Evolutionary conservation across 2,329 filamentous ascomycete genomes (phyloP), one percentile per base, ranked within the genome.

Genomic region (Exutisphaerella laricina): DNA sequence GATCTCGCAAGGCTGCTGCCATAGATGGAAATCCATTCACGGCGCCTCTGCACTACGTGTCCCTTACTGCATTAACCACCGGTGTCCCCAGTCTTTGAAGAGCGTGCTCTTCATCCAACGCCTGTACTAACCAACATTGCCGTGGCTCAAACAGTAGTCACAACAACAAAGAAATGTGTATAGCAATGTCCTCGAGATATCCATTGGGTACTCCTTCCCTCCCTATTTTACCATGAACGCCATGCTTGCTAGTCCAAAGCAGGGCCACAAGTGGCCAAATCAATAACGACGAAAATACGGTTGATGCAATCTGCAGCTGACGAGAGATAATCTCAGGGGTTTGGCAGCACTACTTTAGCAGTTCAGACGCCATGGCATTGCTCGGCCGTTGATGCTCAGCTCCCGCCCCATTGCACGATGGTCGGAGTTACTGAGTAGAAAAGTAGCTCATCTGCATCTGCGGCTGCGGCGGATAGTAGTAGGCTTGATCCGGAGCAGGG

Each of bases 381-480:
- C n/a, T n/a, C n/a, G n/a, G n/a, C n/a, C n/a, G n/a, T n/a, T n/a
- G n/a, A n/a, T n/a, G n/a, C n/a, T n/a, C n/a, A n/a, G n/a, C n/a
- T n/a, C n/a, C n/a, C n/a, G n/a, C n/a, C n/a, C n/a, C n/a, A n/a
- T n/a, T n/a, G n/a, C n/a, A n/a, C n/a, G n/a, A n/a, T n/a, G n/a
- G n/a, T n/a, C n/a, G n/a, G n/a, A n/a, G n/a, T n/a, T n/a, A n/a
- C n/a, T n/a, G n/a, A n/a, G n/a, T n/a, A n/a, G n/a, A n/a, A n/a
- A n/a, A 33, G 16, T 9, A 2, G 18, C 13, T 20, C 31, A 21
- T 32, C 20, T 37, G 45, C 39, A 43, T 39, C 46, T 45, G 35
- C 46, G 51, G 18, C 44, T 51, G 45, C 25, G 53, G 48, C 28
- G 48, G 39, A 28, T 59, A 58, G 32, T 56, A 59, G 20, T 54